A percentile compares a stretch with the other conserved stretches of the same genome.
phyloP scores from a whole-genome alignment of 75 land plant species.

The Selaginella tamariscina region DNA sequence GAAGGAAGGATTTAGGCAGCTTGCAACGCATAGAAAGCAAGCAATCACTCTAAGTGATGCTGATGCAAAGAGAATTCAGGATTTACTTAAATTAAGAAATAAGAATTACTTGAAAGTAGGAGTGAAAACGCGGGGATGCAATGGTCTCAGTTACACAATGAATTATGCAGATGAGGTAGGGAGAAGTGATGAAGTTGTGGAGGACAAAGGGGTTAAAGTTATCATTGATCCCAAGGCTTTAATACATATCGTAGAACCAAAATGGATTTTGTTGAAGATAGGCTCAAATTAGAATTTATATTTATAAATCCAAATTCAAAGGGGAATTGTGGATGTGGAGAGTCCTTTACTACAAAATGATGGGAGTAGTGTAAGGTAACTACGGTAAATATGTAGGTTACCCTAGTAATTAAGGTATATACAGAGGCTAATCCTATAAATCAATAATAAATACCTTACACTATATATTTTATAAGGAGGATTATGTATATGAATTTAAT shows the following conservation, averaged over 20 bases:
- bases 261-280: constrained; percentile 89
- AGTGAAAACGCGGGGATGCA: constrained; percentile 90
- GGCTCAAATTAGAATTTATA: constrained; percentile 71
- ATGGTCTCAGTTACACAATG: constrained; percentile 75
- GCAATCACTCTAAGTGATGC: constrained; percentile 41
- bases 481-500: too few relatives aligned
- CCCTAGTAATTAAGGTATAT: too few relatives aligned
- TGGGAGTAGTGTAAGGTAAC: too few relatives aligned
- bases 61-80: constrained; percentile 47
- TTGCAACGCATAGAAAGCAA: constrained; percentile 24
- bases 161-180: constrained; percentile 85
- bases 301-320: constrained; percentile 90
- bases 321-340: constrained; percentile 93
- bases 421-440: too few relatives aligned
- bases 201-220: constrained; percentile 83
- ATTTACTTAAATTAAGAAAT: constrained; percentile 44
- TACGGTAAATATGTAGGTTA: too few relatives aligned
- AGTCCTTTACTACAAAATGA: constrained; percentile 88
- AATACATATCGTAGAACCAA: constrained; percentile 93
- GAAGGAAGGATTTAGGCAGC: not conserved
- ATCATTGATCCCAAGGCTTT: constrained; percentile 85
- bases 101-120: constrained; percentile 57
- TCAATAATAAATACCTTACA: too few relatives aligned
- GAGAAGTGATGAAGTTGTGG: constrained; percentile 86
- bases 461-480: too few relatives aligned